A percentile compares a stretch with the other conserved stretches of the same genome.
Evolutionary conservation across 768 basidiomycete species (phyloP).

Genomic region (Podaxis sp.): DNA sequence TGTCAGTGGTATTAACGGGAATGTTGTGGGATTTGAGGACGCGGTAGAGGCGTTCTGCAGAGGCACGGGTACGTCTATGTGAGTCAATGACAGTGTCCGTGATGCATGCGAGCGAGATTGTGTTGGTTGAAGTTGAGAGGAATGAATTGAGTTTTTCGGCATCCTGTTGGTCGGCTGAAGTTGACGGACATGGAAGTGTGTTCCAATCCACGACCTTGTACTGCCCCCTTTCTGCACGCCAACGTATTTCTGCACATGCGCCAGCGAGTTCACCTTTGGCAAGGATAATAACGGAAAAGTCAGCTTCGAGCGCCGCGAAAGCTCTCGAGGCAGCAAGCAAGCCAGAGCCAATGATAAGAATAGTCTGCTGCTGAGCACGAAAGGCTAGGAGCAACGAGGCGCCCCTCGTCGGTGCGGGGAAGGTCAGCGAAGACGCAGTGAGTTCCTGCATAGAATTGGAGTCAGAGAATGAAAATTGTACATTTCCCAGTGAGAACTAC

Average conservation of each 20-base stretch:
- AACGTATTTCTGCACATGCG: constrained; percentile 70
- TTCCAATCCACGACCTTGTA: constrained; percentile 57
- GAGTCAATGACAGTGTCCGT: constrained; percentile 66
- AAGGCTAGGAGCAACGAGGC: constrained; percentile 82
- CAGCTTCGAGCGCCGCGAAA: constrained; percentile 78
- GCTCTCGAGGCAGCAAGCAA: constrained; percentile 80
- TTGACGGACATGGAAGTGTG: constrained; percentile 32
- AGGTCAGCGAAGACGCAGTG: constrained; percentile 14
- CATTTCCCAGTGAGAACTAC: background rate
- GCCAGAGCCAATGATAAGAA: constrained; percentile 77
- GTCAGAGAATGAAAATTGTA: background rate
- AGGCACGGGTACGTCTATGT: constrained; percentile 39
- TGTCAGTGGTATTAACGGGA: constrained; percentile 84
- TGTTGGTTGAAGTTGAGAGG: constrained; percentile 26
- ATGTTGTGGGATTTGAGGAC: constrained; percentile 57
- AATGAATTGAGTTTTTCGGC: constrained; percentile 43
- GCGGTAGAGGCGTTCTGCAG: constrained; percentile 54
- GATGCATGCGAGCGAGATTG: constrained; percentile 59
- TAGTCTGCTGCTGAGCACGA: constrained; percentile 44
- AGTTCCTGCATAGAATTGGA: constrained; percentile 15
- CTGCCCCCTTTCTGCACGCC: constrained; percentile 53
- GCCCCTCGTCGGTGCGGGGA: constrained; percentile 44
- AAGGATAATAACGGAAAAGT: constrained; percentile 65
- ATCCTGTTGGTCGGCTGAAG: constrained; percentile 26
- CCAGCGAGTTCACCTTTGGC: constrained; percentile 39